Evolutionary conservation across 2,329 filamentous ascomycete genomes (phyloP), one percentile per base, ranked within the genome.

Genomic region (Fusarium penzigii): DNA sequence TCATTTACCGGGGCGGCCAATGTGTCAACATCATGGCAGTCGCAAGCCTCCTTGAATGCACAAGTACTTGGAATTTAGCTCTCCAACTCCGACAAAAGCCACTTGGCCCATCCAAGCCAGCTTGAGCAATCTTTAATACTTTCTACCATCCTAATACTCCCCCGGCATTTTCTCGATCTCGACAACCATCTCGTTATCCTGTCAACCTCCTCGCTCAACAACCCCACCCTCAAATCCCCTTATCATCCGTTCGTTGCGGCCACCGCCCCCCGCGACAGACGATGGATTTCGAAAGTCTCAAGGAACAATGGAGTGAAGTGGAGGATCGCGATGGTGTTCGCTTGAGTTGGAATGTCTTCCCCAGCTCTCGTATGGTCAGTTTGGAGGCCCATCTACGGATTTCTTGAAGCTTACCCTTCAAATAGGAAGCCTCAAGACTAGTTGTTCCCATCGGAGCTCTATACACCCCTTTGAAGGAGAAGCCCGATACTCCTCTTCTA

Each of bases 331-430:
- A 99, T 85, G 94, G 94, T 56, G 85, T 97, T 68, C 87, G 94
- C 58, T 82, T 99, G 62, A 97, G 93, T 76, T 99, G 94, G 94
- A 99, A 99, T 72, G 95, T 95, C 56, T 96, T 99, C 69, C 94
- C 94, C 45, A 97, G 92, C 78, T 93, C 93, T 68, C 91, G 94
- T 72, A 97, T 99, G 92, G 92, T 91, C 65, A 65, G 82, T 40
- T 76, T 10, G 32, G n/a, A 41, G 17, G 34, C 25, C 12, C 10
- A 11, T 25, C 12, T 14, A 44, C 32, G 39, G 32, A 8, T 17
- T 29, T 16, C 3, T 29, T 25, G 29, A 10, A 36, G 34, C 59
- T 64, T 16, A 64, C 44, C 11, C 17, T 36, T 29, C 20, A 10
- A 52, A 41, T 54, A 95, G 90, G 92, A 97, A 86, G 92, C 92